phyloP scores from a whole-genome alignment of 371 early-diverging fungal species.

The Coemansia sp. region DNA sequence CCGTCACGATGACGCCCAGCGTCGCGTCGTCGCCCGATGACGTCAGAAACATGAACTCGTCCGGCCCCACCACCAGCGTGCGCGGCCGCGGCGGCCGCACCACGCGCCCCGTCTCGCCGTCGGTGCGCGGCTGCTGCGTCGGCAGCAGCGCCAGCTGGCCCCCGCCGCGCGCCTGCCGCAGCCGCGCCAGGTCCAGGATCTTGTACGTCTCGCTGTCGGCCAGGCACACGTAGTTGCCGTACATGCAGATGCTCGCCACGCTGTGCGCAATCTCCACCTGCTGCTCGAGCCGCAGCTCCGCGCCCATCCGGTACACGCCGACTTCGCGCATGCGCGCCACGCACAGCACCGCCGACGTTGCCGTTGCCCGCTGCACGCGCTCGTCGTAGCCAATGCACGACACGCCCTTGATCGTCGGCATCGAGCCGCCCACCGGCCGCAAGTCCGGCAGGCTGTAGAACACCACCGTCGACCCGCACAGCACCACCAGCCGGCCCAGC shows the following conservation, averaged over 20 bases:
- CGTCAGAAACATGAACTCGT: conserved; percentile 51
- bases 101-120: conserved; percentile 35
- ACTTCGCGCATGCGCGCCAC: conserved; percentile 44
- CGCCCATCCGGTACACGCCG: conserved; percentile 31
- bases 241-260: conserved; percentile 49
- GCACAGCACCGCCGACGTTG: conserved; percentile 22
- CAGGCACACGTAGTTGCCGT: conserved; percentile 45
- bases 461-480: conserved; percentile 35
- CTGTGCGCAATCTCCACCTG: conserved; percentile 37
- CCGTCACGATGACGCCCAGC: conserved; percentile 50
- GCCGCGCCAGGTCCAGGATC: conserved; percentile 39
- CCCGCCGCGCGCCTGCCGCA: conserved; percentile 9
- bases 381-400: conserved; percentile 40
- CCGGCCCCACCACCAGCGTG: conserved; percentile 47
- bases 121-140: conserved; percentile 46
- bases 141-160: conserved; percentile 37
- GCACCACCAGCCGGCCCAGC: conserved; percentile 26
- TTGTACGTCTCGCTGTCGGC: conserved; percentile 50
- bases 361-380: conserved; percentile 18
- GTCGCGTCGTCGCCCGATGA: conserved; percentile 41
- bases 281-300: conserved; percentile 40
- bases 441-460: conserved; percentile 28
- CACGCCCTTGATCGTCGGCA: conserved; percentile 31
- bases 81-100: conserved; percentile 50
- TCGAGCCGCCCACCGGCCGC: conserved; percentile 9